Evolutionary conservation across 441 rosid genomes (phyloP), one percentile per base, ranked within the genome.

Genomic region (Pelargonium citronellum): DNA sequence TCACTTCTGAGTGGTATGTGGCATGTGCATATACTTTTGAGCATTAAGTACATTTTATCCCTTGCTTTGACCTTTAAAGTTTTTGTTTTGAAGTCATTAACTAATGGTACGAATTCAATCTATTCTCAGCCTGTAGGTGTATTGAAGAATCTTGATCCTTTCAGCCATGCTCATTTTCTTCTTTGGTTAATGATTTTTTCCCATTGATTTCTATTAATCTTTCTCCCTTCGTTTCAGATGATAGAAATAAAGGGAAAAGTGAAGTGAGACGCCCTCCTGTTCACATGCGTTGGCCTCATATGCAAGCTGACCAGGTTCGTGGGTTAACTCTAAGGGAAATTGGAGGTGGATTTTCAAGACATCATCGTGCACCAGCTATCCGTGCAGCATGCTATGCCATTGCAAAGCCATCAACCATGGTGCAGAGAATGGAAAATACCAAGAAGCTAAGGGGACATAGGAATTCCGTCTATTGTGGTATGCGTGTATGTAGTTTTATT

Each of bases 401-500:
- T 86, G 97, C 91, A 57, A 92, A 95, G 72, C 99, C 99, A 75
- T 86, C 89, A 62, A 82, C 90, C 66, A 83, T 95, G 97, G 96
- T 92, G 63, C 91, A 88, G 77, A 91, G 86, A 86, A 92, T 95
- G 99, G 93, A 89, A 79, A 95, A 91, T 75, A 79, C 87, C 70
- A 95, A 92, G 87, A 86, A 87, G 83, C 72, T 95, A 66, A 86
- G 97, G 53, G 99, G 99, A 69, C 99, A 92, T 81, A 83, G 99
- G 67, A 89, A 88, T 80, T 95, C 99, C 75, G 99, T 92, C 75
- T 95, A 95, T 83, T 95, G 99, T 77, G 99, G 99, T 95, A 88
- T 57, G 62, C 77, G 80, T 9, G 61, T 74, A 73, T 67, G 22
- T 73, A 9, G 60, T 76, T 69, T 73, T 72, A 74, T 65, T 11